phyloP scores from a whole-genome alignment of 2,329 filamentous ascomycete species.

The Aphanocladium album region DNA sequence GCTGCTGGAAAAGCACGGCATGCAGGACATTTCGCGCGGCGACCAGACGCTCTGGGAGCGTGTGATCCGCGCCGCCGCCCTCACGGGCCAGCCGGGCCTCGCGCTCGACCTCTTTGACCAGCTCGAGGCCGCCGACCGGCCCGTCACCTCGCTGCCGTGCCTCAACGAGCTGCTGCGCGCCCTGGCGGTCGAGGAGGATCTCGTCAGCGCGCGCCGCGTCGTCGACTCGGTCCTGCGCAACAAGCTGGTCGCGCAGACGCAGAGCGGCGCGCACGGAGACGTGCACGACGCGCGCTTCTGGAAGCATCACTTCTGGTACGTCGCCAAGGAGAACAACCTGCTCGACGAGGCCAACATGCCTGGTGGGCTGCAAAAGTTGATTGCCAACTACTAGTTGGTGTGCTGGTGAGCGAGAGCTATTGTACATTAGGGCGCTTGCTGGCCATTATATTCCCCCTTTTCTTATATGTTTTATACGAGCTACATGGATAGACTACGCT shows the following conservation, averaged over 20 bases:
- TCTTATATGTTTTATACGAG: too few relatives aligned
- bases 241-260: slow-evolving; percentile 19
- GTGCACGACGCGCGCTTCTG: slow-evolving; percentile 32
- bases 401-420: too few relatives aligned
- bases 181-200: slow-evolving; percentile 22
- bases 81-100: slow-evolving; percentile 42
- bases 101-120: slow-evolving; percentile 47
- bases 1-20: slow-evolving; percentile 54
- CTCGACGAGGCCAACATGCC: slow-evolving; percentile 23
- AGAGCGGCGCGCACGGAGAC: slow-evolving; percentile 13
- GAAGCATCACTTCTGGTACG: slow-evolving; percentile 46
- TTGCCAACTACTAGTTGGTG: slow-evolving; percentile 3
- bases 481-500: not conserved
- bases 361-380: slow-evolving; percentile 15
- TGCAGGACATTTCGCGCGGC: slow-evolving; percentile 28
- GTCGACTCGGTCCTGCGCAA: slow-evolving; percentile 27
- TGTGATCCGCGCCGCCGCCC: slow-evolving; percentile 62
- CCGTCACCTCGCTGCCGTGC: slow-evolving; percentile 37
- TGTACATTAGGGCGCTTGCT: too few relatives aligned
- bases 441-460: too few relatives aligned
- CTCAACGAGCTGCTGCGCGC: slow-evolving; percentile 38
- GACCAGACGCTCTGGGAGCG: slow-evolving; percentile 68
- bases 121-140: slow-evolving; percentile 34
- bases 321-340: slow-evolving; percentile 37
- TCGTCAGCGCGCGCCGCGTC: slow-evolving; percentile 26